Percentiles rank a stretch among this genome's conserved stretches.
phyloP scores from a whole-genome alignment of 805 yeast species.

The Pichia nanzhaoensis region DNA sequence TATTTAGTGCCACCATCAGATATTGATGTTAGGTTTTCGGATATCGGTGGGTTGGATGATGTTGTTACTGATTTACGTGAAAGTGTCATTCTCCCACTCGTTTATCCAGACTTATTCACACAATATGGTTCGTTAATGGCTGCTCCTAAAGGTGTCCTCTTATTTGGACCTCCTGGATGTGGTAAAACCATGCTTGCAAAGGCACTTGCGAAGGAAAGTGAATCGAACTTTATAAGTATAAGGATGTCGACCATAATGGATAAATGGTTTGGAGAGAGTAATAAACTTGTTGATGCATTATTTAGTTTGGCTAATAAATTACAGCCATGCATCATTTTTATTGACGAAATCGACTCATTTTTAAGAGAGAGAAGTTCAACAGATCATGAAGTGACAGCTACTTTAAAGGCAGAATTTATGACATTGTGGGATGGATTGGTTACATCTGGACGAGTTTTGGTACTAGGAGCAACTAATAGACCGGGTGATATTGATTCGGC shows the following conservation, averaged over 20 bases:
- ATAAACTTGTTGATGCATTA: conserved; percentile 88
- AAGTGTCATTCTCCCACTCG: conserved; percentile 80
- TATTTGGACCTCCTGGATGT: conserved; percentile 96
- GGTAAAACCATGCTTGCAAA: conserved; percentile 97
- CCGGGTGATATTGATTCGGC: conserved; percentile 90
- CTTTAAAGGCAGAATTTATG: conserved; percentile 95
- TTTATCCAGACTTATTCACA: conserved; percentile 67
- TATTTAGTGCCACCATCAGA: conserved; percentile 82
- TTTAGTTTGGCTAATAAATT: conserved; percentile 84
- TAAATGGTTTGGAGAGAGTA: conserved; percentile 96
- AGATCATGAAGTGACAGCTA: conserved; percentile 95
- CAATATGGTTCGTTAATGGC: conserved; percentile 64
- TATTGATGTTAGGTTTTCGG: conserved; percentile 66
- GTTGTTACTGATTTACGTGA: conserved; percentile 83
- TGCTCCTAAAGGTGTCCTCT: conserved; percentile 90
- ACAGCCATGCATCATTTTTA: conserved; percentile 90
- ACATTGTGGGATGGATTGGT: conserved; percentile 92
- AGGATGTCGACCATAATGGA: conserved; percentile 94
- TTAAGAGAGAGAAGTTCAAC: conserved; percentile 73
- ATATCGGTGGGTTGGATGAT: conserved; percentile 82
- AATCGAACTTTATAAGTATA: conserved; percentile 84
- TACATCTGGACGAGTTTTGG: conserved; percentile 70
- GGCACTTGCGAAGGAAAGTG: conserved; percentile 86
- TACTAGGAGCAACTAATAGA: conserved; percentile 92
- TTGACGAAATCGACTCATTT: conserved; percentile 95